Evolutionary conservation across 2,329 filamentous ascomycete genomes (phyloP), one percentile per base, ranked within the genome.

Genomic region (Amesomyces nigricolor): DNA sequence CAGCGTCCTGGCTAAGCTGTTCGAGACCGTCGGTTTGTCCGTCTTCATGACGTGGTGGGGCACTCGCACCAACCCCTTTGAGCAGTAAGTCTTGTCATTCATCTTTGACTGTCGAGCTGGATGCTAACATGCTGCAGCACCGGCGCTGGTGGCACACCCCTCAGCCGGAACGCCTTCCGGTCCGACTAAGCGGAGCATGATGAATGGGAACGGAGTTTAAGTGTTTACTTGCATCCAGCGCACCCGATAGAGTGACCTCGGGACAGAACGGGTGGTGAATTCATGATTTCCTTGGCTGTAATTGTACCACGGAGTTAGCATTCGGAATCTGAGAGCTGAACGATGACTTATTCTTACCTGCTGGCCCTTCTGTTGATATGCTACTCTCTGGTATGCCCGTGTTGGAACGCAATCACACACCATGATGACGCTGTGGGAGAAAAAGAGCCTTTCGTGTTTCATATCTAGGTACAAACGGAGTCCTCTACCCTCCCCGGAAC

Each of bases 11-110:
- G 87, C 89, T 68, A 91, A 94, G 75, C 76, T 94, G 65, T 82
- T 96, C 65, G 94, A 97, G 83, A 96, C 94, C 3, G 83, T 97
- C 58, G 94, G 92, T 62, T 82, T 97, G 57, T 91, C 88, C 61
- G 72, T 96, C 68, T 90, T 97, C 82, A 80, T 97, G 66, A 96
- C 90, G 70, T 97, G 89, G 88, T 97, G 92, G 92, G 92, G 92
- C 68, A 96, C 92, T 68, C 87, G 88, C 70, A 94, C 90, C 75
- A 92, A 91, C 78, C 90, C 90, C 58, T 95, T 96, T 73, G 84
- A 91, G 69, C 91, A 87, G 80, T 68, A 54, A 66, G 61, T 58
- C 42, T 40, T 14, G 7, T 29, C 16, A 13, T 19, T 10, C 11
- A 30, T 54, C 7, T 32, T 13, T 32, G 32, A 32, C 17, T 32